Conservation (phyloP, 2,329 filamentous ascomycete genomes). For the Aciculosporium take region DNA sequence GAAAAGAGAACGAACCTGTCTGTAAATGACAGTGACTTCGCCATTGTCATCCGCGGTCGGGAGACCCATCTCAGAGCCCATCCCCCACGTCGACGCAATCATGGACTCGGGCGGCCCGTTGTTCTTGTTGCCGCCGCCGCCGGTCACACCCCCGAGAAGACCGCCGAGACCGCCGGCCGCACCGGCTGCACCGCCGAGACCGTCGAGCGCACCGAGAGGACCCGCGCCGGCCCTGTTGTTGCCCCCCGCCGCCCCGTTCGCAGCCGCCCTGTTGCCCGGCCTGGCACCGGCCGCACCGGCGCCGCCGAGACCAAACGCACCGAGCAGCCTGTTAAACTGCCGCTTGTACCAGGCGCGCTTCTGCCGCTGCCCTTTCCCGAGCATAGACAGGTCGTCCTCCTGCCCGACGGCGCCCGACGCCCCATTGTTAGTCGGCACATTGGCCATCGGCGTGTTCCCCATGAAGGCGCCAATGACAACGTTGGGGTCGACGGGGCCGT, state of each 20-base stretch:
- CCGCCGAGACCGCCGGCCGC: constrained; percentile 5
- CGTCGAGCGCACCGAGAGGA: too few relatives aligned
- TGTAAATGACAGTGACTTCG: constrained; percentile 48
- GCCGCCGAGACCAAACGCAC: constrained; percentile 8
- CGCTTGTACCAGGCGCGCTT: constrained; percentile 13
- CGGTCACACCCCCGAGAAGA: constrained; percentile 9
- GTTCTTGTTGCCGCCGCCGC: constrained; percentile 26
- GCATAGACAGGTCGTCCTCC: constrained; percentile 27
- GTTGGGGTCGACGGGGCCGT: constrained; percentile 42
- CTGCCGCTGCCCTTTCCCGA: constrained; percentile 8
- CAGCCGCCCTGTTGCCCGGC: neutral
- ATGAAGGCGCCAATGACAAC: constrained; percentile 47
- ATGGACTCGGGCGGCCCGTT: constrained; percentile 29
- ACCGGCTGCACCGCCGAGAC: too few relatives aligned
- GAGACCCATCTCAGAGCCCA: constrained; percentile 37
- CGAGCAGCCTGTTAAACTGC: constrained; percentile 19
- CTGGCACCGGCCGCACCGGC: neutral
- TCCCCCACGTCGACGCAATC: constrained; percentile 39
- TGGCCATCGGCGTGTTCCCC: constrained; percentile 24
- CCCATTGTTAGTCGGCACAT: constrained; percentile 24
- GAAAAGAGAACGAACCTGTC: constrained; percentile 20
- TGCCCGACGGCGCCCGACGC: constrained; percentile 25
- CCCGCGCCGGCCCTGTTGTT: too few relatives aligned
- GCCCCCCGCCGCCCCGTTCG: too few relatives aligned
- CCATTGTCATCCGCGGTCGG: constrained; percentile 48